Evolutionary conservation across 2,329 filamentous ascomycete genomes (phyloP), one percentile per base, ranked within the genome.

Genomic region (Ascochyta fabae): DNA sequence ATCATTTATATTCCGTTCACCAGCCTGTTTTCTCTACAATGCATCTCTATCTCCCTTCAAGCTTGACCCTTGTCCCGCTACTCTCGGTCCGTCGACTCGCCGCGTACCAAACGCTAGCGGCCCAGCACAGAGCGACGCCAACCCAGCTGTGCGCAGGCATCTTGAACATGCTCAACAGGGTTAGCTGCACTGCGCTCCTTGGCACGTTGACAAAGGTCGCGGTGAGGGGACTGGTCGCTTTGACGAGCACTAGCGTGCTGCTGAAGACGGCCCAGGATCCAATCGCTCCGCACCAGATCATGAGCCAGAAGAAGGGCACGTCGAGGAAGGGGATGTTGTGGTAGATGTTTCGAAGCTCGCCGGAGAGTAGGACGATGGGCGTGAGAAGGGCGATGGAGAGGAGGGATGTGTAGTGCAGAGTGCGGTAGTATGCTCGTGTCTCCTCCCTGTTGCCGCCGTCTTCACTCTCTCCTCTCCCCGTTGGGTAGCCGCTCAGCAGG

Each of bases 271-370:
- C 77, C 69, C 78, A 82, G 0, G 74, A 77, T 3, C 79, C 80
- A 6, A 81, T 66, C 2, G 79, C 79, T 3, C 80, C 80, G 51
- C 80, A 80, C 4, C 79, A 62, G 35, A 80, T 78, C 76, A 84
- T 80, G 38, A 84, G 70, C 82, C 82, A 84, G 71, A 83, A 83
- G 67, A 81, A 84, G 2, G 81, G 80, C 1, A 83, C 79, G 53
- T 84, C 82, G 10, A 84, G 75, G 68, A 83, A 80, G 49, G 83
- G 83, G 51, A 82, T 82, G 56, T 84, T 83, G 16, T 79, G 77
- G 48, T 74, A 74, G 31, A 84, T 82, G 51, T 80, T 75, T 5
- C 69, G 65, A 2, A 82, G 61, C 48, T 84, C 82, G 29, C 82
- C 82, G 2, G 79, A 81, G 16, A 84, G 58, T 24, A 83, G 64